Evolutionary conservation across 2,329 filamentous ascomycete species (phyloP).

Genomic region (Diaporthe ampelina): DNA sequence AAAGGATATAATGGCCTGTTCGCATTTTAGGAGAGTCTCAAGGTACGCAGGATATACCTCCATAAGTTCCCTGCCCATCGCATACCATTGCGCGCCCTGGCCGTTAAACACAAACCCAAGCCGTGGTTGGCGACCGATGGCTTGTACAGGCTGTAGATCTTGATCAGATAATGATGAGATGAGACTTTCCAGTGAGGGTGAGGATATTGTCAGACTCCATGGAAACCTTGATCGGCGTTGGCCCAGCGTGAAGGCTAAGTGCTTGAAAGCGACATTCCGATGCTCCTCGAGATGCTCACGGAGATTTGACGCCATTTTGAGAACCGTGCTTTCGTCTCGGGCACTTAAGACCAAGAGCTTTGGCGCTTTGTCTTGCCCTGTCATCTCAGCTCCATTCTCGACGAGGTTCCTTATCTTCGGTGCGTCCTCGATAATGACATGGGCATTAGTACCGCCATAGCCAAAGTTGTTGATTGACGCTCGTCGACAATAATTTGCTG

Average conservation of each 20-base stretch:
- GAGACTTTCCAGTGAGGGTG: not conserved
- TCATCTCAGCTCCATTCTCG: not conserved
- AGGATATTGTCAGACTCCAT: not conserved
- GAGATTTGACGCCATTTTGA: not conserved
- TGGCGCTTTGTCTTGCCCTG: not conserved
- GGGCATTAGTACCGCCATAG: slow-evolving; percentile 60
- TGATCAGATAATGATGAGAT: not conserved
- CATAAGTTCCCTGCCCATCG: slow-evolving; percentile 44
- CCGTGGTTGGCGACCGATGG: slow-evolving; percentile 1
- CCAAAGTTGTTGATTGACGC: slow-evolving; percentile 58
- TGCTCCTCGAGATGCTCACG: not conserved
- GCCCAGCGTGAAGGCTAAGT: slow-evolving; percentile 10
- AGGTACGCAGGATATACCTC: slow-evolving; percentile 43
- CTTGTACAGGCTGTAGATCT: not conserved
- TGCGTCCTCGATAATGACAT: slow-evolving; percentile 53
- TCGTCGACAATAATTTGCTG: slow-evolving; percentile 23
- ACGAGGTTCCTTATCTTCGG: not conserved
- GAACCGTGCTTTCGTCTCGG: not conserved
- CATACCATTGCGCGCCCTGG: slow-evolving; percentile 51
- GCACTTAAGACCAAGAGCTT: not conserved
- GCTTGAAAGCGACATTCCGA: not conserved
- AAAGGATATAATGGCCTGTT: slow-evolving; percentile 39
- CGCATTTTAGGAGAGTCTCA: slow-evolving; percentile 42
- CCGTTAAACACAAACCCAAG: slow-evolving; percentile 50
- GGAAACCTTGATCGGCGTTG: slow-evolving; percentile 12